Evolutionary conservation across 495 filamentous ascomycete species (phyloP).

Genomic region (Aspergillus bertholletiae): DNA sequence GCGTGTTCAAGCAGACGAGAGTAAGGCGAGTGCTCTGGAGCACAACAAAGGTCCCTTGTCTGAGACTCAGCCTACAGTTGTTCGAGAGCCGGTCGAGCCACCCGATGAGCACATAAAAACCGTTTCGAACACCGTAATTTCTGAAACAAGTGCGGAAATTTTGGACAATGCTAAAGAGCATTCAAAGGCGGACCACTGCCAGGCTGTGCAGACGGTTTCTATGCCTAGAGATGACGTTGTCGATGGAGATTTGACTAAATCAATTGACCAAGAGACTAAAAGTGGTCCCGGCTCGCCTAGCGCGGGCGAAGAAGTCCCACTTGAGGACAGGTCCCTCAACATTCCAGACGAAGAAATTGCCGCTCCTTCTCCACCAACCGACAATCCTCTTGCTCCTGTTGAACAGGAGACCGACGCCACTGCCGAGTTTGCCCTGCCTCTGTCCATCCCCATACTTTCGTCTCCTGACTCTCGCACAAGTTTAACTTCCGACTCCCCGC

Average conservation of each 20-base stretch:
- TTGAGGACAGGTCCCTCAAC: slow-evolving; percentile 23
- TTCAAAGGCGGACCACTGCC: slow-evolving; percentile 13
- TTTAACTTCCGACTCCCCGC: slow-evolving; percentile 17
- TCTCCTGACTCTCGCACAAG: slow-evolving; percentile 15
- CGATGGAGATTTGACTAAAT: slow-evolving; percentile 21
- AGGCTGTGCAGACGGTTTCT: slow-evolving; percentile 18
- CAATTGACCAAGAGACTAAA: slow-evolving; percentile 27
- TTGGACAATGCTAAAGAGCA: slow-evolving; percentile 3
- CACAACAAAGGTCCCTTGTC: slow-evolving; percentile 10
- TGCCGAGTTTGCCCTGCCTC: slow-evolving; percentile 9
- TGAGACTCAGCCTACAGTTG: slow-evolving; percentile 4
- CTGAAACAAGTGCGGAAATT: neutral
- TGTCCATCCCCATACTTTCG: slow-evolving; percentile 19
- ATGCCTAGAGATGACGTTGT: slow-evolving; percentile 28
- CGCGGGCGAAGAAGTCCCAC: slow-evolving; percentile 32
- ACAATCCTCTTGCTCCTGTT: slow-evolving; percentile 15
- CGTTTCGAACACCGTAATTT: slow-evolving; percentile 10
- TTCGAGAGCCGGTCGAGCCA: slow-evolving; percentile 3
- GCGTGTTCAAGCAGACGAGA: slow-evolving; percentile 1
- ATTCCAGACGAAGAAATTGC: slow-evolving; percentile 27
- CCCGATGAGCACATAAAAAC: slow-evolving; percentile 1
- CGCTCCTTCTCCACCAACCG: slow-evolving; percentile 18
- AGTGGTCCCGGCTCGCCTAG: slow-evolving; percentile 34
- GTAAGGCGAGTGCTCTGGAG: slow-evolving; percentile 10
- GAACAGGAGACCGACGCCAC: slow-evolving; percentile 16